Evolutionary conservation across 73 alveolate species (phyloP), one percentile per base, ranked within the genome.

Genomic region (Symbiodinium natans): DNA sequence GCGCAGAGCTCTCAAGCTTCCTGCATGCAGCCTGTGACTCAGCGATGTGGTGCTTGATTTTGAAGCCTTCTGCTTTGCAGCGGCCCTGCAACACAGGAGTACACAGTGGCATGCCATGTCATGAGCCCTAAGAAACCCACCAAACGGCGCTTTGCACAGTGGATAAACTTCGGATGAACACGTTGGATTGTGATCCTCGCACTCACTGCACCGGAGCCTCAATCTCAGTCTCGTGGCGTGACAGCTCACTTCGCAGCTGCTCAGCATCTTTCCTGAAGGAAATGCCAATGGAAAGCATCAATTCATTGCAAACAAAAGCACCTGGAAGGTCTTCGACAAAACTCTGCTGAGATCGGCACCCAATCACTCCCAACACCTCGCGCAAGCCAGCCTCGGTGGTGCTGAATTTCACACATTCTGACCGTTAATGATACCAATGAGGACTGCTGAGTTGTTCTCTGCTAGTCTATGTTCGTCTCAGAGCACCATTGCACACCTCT

Each of bases 31-130:
- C 93, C 93, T 87, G 94, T 41, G 94, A 87, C 38, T 87, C 94
- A 9, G 85, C 52, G 41, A 87, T 87, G 80, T 87, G 94, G 84
- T 87, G 94, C 68, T 77, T 54, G 94, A 87, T 54, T 56, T 87
- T 87, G 84, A 87, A 84, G 68, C 85, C 36, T 46, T 87, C 94
- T 52, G 94, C 94, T 87, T 87, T 87, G 94, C 31, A 87, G 29
- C 94, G 94, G 84, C 94, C 94, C 94, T 86, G 93, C 38, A 40
- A 19, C 6, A 43, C 48, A 15, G 41, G 88, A 38, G 9, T n/a
- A 38, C 21, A 23, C 59, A 13, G 59, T 13, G n/a, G n/a, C 27
- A 29, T 21, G 75, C 75, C 1, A 21, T 56, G 17, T 11, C 83
- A 71, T 71, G 38, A 38, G 17, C 40, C 83, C 13, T 9, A 2